A percentile compares a stretch with the other conserved stretches of the same genome.
Conservation (phyloP, 805 yeast genomes). For the Osmozyma mogii region DNA sequence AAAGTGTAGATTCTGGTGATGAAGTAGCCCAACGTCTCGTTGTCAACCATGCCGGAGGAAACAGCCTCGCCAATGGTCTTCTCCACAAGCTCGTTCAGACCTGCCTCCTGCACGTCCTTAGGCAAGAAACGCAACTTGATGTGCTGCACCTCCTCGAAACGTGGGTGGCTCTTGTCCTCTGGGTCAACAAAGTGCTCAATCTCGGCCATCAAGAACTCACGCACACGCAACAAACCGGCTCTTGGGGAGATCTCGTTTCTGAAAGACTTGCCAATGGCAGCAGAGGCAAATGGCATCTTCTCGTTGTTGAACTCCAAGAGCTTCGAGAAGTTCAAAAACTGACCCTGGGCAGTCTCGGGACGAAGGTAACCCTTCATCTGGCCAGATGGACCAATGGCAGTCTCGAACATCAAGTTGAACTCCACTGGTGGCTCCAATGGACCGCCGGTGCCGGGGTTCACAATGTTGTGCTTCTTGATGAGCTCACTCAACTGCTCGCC, state of each 20-base stretch:
- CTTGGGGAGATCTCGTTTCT: conserved; percentile 99
- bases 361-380: conserved; percentile 89
- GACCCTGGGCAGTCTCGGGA: conserved; percentile 99
- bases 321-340: conserved; percentile 90
- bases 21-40: conserved; percentile 95
- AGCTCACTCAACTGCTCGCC: conserved; percentile 89
- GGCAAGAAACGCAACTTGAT: conserved; percentile 73
- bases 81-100: conserved; percentile 60
- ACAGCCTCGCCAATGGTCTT: conserved; percentile 90
- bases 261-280: conserved; percentile 96
- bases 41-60: conserved; percentile 77
- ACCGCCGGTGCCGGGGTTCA: conserved; percentile 87
- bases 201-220: conserved; percentile 99
- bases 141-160: conserved; percentile 70
- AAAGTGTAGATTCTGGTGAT: conserved; percentile 87
- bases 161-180: conserved; percentile 69
- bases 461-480: conserved; percentile 73
- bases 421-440: conserved; percentile 84
- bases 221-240: conserved; percentile 93
- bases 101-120: conserved; percentile 79
- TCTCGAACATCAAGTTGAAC: conserved; percentile 97
- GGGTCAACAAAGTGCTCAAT: conserved; percentile 99
- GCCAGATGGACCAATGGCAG: conserved; percentile 99
- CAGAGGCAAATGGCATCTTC: conserved; percentile 99
- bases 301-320: conserved; percentile 90